Conservation (phyloP, 2,329 filamentous ascomycete species). For the Fusarium nurragi region DNA sequence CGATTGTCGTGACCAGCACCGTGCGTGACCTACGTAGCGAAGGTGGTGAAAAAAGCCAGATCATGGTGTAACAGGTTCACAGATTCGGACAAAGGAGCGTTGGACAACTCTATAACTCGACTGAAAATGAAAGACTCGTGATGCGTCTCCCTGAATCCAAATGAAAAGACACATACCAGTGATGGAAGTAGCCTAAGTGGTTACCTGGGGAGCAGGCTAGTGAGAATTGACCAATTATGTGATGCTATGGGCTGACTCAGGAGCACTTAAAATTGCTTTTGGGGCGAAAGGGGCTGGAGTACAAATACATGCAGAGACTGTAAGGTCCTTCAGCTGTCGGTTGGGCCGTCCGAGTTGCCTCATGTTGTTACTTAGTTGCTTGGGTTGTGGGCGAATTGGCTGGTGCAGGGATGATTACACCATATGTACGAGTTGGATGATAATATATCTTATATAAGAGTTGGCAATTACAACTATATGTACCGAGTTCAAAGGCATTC, state of each 20-base stretch:
- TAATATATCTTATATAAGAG: no score
- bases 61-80: not conserved
- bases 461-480: no score
- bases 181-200: not conserved
- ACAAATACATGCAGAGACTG: no score
- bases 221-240: not conserved
- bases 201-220: not conserved
- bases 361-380: no score
- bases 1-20: slow-evolving; percentile 7
- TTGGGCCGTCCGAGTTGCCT: no score
- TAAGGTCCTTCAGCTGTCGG: no score
- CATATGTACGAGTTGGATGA: slow-evolving; percentile 28
- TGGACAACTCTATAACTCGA: not conserved
- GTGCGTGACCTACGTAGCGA: not conserved
- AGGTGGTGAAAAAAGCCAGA: not conserved
- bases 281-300: not conserved
- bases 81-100: not conserved
- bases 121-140: not conserved
- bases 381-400: no score
- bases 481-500: no score
- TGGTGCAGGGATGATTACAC: not conserved
- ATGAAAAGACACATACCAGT: not conserved
- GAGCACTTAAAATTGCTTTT: not conserved
- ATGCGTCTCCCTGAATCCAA: not conserved
- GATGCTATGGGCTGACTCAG: not conserved